These are phyloP conservation scores for Nigrospora oryzae DNA, from an alignment of 2,329 filamentous ascomycete genomes.

Conservation along the genomic window DNA sequence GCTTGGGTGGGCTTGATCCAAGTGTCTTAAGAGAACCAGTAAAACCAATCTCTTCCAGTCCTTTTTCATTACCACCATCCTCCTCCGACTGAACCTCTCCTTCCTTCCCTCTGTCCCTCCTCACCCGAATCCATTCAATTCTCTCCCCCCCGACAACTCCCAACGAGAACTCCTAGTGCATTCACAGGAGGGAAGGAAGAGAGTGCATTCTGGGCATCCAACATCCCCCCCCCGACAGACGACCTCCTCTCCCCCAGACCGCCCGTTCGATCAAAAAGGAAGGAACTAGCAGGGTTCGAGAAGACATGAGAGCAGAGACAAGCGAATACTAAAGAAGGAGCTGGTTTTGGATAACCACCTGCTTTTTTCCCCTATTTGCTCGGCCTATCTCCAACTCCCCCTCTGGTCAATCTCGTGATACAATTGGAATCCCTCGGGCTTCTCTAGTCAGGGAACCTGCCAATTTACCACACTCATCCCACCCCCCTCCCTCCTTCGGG, in stretches of 20 bases:
- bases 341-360: slow-evolving; percentile 4
- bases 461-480: slow-evolving; percentile 3
- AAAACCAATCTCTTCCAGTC: slow-evolving; percentile 42
- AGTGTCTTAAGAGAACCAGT: slow-evolving; percentile 35
- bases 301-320: slow-evolving; percentile 16
- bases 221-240: not conserved
- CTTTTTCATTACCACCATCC: slow-evolving; percentile 44
- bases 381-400: slow-evolving; percentile 11
- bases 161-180: slow-evolving; percentile 32
- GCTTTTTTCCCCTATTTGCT: slow-evolving; percentile 6
- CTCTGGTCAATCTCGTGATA: slow-evolving; percentile 12
- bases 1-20: not conserved
- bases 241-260: not conserved
- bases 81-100: slow-evolving; percentile 42
- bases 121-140: slow-evolving; percentile 45
- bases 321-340: slow-evolving; percentile 7
- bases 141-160: slow-evolving; percentile 28
- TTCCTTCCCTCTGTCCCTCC: slow-evolving; percentile 24
- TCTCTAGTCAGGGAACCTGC: slow-evolving; percentile 18
- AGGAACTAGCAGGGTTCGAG: slow-evolving; percentile 6
- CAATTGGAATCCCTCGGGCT: slow-evolving; percentile 21
- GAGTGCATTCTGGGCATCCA: slow-evolving; percentile 10
- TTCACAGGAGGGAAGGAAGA: slow-evolving; percentile 22
- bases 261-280: slow-evolving; percentile 1
- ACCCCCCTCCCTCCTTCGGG: slow-evolving; percentile 13